Base-by-base conservation (phyloP, 805 yeast genomes). In the Candida corydali region DNA sequence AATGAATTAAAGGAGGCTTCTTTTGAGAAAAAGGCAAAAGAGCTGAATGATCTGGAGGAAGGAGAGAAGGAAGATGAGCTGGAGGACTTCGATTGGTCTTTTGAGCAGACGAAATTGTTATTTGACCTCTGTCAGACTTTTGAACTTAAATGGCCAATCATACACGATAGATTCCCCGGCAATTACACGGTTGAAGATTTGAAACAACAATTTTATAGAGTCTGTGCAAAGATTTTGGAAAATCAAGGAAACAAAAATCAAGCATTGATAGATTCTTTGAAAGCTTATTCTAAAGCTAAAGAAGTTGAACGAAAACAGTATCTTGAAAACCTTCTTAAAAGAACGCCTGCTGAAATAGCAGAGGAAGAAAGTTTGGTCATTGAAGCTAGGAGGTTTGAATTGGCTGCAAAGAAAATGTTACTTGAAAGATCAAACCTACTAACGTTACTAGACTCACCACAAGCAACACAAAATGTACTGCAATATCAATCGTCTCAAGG, bases 311-410 rank as follows among this genome's bases (percentile, higher is more conserved):
- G 98, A 43, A 93, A 93, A 49, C 75, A 75, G 35, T 91, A 91
- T 53, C 61, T 93, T 31, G 81, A 80, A 48, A 76, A 86, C 42
- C 64, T 93, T 26, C 68, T 91, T 29, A 78, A 79, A 25, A 69
- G 99, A 47, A 79, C 91, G 2, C 97, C 98, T 1, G 95, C 97
- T 0, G 98, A 93, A 55, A 86, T 93, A 30, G 98, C 98, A 0
- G 98, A 93, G 63, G 99, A 93, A 55, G 98, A 93, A 57, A 87
- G 95, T 0, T 67, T 93, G 34, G 86, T 93, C 8, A 80, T 91
- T 20, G 98, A 93, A 55, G 94, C 97, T 2, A 76, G 95, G 33
- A 80, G 91, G 45, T 86, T 93, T 44, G 98, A 93, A 54, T 75
- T 87, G 39, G 86, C 95, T 2, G 95, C 97, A 0, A 89, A 87